Evolutionary conservation across 139 green algal species (phyloP).

Genomic region (Volvox africanus): DNA sequence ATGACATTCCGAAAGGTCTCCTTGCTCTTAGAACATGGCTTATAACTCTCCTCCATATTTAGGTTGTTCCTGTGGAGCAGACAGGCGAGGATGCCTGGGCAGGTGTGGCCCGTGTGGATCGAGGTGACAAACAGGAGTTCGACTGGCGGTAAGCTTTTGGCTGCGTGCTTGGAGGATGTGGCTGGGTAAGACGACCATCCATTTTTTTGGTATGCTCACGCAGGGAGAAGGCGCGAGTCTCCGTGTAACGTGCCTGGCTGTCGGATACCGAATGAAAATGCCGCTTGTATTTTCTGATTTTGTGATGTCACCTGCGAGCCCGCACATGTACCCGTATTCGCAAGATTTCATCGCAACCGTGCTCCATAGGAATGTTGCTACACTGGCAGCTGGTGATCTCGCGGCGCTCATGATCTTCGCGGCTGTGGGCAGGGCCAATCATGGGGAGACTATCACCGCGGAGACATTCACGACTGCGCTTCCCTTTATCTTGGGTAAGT

Average conservation of each 20-base stretch:
- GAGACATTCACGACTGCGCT: constrained; percentile 72
- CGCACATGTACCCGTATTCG: too few species aligned
- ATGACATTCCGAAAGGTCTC: too few species aligned
- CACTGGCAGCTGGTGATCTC: constrained; percentile 77
- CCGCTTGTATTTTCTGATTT: too few species aligned
- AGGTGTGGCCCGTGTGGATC: constrained; percentile 73
- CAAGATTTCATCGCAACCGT: too few species aligned
- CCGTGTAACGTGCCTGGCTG: too few species aligned
- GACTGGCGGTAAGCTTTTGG: background rate
- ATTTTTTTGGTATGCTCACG: too few species aligned
- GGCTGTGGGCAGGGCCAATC: constrained; percentile 74
- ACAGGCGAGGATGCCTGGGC: constrained; percentile 67
- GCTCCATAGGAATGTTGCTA: constrained; percentile 52
- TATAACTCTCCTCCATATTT: background rate
- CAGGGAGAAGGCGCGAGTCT: too few species aligned
- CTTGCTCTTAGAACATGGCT: too few species aligned
- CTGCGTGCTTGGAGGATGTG: too few species aligned
- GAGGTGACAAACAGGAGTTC: constrained; percentile 44
- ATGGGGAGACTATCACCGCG: constrained; percentile 62
- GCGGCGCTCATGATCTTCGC: constrained; percentile 82
- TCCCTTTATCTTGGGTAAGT: constrained; percentile 80
- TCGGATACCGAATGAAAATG: too few species aligned
- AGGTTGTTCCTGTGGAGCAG: constrained; percentile 67
- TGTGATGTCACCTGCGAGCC: too few species aligned
- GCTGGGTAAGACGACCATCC: too few species aligned